Evolutionary conservation across 2,329 filamentous ascomycete species (phyloP), one percentile per base, ranked within the genome.

Genomic region (Colletotrichum graminicola): DNA sequence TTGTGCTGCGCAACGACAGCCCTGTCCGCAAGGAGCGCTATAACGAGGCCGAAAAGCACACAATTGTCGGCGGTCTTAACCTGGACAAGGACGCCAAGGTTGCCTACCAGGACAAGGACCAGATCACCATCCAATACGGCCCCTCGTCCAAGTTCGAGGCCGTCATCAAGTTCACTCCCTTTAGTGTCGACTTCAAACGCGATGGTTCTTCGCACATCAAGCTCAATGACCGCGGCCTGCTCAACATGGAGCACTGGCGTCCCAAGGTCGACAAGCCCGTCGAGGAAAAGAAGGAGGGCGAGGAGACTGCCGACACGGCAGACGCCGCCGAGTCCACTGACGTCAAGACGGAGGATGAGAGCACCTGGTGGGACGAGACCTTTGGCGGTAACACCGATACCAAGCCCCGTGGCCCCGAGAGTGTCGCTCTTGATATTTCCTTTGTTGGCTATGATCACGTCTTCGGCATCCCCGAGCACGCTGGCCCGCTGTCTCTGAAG

Each of bases 211-310:
- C 92, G 0, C 94, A 98, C 73, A 87, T 99, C 80, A 93, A 92
- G 78, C 87, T 99, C 81, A 99, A 99, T 78, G 91, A 95, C 75
- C 90, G 92, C n/a, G 95, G 95, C 0, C 84, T 97, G 73, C 80
- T 99, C 80, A 99, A 98, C 78, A 83, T 98, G 80, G 96, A 99
- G 81, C 96, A 99, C 79, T 99, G 96, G 96, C 88, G 96, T 72
- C 88, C 92, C 54, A 97, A 97, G 87, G 82, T 94, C 21, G 95
- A 97, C 52, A 84, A 86, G 75, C 79, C 82, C 11, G 78, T 77
- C 71, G 78, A 80, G 2, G 84, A 86, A 74, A 89, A 89, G 74
- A 84, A 86, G 73, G 89, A 90, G 67, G 87, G 84, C 67, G 84
- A 85, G 74, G 80, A 81, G 74, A 76, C 59, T 74, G 59, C 73